These are phyloP conservation scores for Wickerhamomyces sp. DNA, from an alignment of 1,139 yeast genomes.

Conservation along the genomic window DNA sequence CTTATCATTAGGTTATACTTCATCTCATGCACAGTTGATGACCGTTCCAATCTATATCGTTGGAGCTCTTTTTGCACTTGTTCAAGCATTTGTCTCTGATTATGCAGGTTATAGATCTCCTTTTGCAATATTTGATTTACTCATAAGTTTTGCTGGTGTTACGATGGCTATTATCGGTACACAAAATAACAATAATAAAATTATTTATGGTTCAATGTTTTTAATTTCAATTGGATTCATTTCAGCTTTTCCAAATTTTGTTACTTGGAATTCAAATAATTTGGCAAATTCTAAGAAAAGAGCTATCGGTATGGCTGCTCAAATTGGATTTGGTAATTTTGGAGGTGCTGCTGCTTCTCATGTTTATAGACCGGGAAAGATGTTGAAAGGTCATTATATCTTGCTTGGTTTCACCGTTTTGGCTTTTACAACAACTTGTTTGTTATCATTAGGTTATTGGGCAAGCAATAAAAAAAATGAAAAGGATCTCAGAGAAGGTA, in stretches of 20 bases:
- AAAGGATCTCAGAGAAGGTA: constrained; percentile 21
- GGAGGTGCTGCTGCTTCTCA: constrained; percentile 34
- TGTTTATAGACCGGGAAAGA: constrained; percentile 6
- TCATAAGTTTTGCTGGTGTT: constrained; percentile 25
- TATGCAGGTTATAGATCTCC: constrained; percentile 29
- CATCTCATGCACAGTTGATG: constrained; percentile 28
- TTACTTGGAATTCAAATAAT: constrained; percentile 36
- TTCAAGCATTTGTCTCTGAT: constrained; percentile 28
- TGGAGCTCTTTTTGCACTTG: constrained; percentile 28
- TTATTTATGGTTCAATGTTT: constrained; percentile 31
- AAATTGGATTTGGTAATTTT: constrained; percentile 35
- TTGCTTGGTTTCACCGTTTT: constrained; percentile 7
- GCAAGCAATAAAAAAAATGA: constrained; percentile 20
- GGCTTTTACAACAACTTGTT: constrained; percentile 6
- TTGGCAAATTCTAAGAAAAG: constrained; percentile 32
- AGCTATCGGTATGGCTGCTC: constrained; percentile 35
- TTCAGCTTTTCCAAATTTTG: constrained; percentile 30
- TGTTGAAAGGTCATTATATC: constrained; percentile 14
- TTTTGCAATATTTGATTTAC: constrained; percentile 24
- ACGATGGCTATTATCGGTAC: constrained; percentile 29
- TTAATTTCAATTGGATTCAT: constrained; percentile 31
- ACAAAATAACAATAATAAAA: constrained; percentile 9
- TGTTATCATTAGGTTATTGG: constrained; percentile 15
- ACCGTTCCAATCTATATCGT: constrained; percentile 30
- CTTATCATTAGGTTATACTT: constrained; percentile 26